Evolutionary conservation across 768 basidiomycete genomes (phyloP).

Genomic region (Lentinula sp.): DNA sequence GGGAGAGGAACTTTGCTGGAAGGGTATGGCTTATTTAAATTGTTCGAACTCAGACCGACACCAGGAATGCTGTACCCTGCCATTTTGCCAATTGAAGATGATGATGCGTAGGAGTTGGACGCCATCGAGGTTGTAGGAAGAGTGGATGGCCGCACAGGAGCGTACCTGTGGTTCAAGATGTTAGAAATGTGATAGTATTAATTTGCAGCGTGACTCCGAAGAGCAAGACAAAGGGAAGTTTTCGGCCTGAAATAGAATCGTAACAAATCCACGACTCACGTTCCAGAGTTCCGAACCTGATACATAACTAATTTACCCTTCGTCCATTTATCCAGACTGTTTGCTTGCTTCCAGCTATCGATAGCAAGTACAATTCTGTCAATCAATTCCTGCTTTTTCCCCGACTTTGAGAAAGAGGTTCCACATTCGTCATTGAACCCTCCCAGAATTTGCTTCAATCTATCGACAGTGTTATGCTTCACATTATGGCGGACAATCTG

Average conservation of each 20-base stretch:
- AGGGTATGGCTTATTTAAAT: slow-evolving; percentile 57
- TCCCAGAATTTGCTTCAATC: slow-evolving; percentile 73
- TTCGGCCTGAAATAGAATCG: neutral
- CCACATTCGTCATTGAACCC: slow-evolving; percentile 77
- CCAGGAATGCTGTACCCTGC: slow-evolving; percentile 23
- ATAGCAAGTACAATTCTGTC: slow-evolving; percentile 61
- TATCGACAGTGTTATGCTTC: slow-evolving; percentile 78
- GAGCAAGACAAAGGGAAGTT: neutral
- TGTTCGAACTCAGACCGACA: slow-evolving; percentile 31
- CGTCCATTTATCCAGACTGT: slow-evolving; percentile 59
- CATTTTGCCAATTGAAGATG: slow-evolving; percentile 14
- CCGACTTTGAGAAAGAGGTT: slow-evolving; percentile 63
- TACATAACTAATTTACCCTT: slow-evolving; percentile 62
- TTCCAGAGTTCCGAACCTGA: slow-evolving; percentile 60
- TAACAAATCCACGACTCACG: slow-evolving; percentile 43
- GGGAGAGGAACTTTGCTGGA: slow-evolving; percentile 34
- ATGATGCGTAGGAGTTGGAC: neutral
- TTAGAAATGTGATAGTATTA: neutral
- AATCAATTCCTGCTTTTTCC: slow-evolving; percentile 85
- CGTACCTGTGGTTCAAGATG: slow-evolving; percentile 3
- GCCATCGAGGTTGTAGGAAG: slow-evolving; percentile 16
- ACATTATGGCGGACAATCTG: slow-evolving; percentile 68
- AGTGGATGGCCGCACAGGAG: slow-evolving; percentile 4
- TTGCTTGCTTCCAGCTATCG: slow-evolving; percentile 52
- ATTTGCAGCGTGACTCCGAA: neutral